Conservation (phyloP, 805 yeast genomes). For the Candida koratica region DNA sequence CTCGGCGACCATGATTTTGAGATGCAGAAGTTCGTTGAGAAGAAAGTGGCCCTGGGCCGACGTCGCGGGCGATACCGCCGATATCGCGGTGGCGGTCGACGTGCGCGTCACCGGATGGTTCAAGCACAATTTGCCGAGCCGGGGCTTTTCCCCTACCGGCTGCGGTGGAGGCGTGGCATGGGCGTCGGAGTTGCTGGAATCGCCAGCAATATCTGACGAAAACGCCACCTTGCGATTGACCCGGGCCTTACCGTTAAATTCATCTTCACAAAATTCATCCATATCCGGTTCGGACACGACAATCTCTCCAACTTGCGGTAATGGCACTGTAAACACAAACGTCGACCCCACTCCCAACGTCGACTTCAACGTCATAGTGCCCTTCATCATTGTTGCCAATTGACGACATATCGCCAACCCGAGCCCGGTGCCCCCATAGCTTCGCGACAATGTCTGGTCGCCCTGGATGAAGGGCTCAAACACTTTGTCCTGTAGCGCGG, state of each 20-base stretch:
- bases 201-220: conserved; percentile 14
- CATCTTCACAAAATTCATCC: conserved; percentile 56
- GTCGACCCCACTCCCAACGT: conserved; percentile 79
- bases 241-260: conserved; percentile 54
- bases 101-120: conserved; percentile 46
- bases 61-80: conserved; percentile 17
- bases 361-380: conserved; percentile 72
- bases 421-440: conserved; percentile 93
- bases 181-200: background rate
- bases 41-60: conserved; percentile 8
- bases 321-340: conserved; percentile 75
- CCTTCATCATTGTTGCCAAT: conserved; percentile 86
- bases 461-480: conserved; percentile 98
- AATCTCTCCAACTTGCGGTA: conserved; percentile 61
- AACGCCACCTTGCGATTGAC: conserved; percentile 50
- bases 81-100: conserved; percentile 51
- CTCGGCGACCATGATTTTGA: conserved; percentile 79
- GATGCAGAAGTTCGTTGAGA: conserved; percentile 21
- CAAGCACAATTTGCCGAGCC: conserved; percentile 12
- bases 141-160: conserved; percentile 5
- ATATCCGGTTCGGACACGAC: conserved; percentile 34
- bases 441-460: conserved; percentile 85
- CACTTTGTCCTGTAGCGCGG: conserved; percentile 72
- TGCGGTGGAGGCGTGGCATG: conserved; percentile 1
- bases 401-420: conserved; percentile 89